Evolutionary conservation across 1,284 basidiomycete genomes (phyloP), one percentile per base, ranked within the genome.

Genomic region (Trichosporon inkin): DNA sequence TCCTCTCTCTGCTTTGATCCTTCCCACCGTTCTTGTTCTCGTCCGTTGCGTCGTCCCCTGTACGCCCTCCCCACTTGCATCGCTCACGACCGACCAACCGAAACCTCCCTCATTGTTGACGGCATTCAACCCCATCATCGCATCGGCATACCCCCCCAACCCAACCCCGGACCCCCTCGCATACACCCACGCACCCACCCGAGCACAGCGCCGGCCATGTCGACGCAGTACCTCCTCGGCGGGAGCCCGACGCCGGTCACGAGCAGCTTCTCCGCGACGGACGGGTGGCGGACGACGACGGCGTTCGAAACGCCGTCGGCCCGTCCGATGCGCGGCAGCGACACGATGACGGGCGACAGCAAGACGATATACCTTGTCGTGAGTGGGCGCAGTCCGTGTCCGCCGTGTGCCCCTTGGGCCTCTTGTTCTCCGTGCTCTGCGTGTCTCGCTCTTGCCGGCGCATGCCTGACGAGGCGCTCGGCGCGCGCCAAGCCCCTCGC

Each of bases 301-400:
- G 11, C 8, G 13, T 16, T 16, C 44, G 24, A 49, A 22, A 22
- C 44, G 44, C 24, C 24, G 11, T 17, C 20, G 19, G 40, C 22
- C 40, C 20, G 41, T 6, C 41, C 41, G 20, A 19, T 47, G 41
- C 28, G 28, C 5, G 28, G 28, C 28, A 47, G 22, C 41, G 8
- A 7, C 10, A 19, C 22, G 2, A n/a, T 49, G 6, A 19, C 14
- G 6, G 44, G 17, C 5, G 44, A 49, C 44, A 49, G 44, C 44
- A 49, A 49, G 44, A 32, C 44, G n/a, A 49, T 49, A 22, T 49
- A 49, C 24, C 44, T 49, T 49, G 44, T 49, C 44, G 44, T 49
- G 22, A 49, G 44, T 49, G 28, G 28, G 28, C 28, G 28, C 28
- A 32, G 28, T 32, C 28, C 8, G 28, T 8, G 28, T 32, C 28